Evolutionary conservation across 768 basidiomycete genomes (phyloP).

Genomic region (Lactifluus subvellereus): DNA sequence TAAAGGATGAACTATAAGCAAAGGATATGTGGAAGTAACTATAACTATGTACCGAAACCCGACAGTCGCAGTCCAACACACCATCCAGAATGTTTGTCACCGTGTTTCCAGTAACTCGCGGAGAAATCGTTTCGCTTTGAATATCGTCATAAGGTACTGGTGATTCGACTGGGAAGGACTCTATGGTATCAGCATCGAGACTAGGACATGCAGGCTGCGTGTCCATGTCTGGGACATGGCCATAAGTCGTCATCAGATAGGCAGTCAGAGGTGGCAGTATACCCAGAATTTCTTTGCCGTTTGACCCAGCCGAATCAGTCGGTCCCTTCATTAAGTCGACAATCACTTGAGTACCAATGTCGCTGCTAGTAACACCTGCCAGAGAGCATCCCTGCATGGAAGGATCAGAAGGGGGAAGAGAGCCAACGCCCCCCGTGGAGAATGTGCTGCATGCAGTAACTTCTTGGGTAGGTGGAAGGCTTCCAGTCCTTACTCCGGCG

Average conservation of each 20-base stretch:
- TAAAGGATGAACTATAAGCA: constrained; percentile 28
- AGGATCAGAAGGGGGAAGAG: constrained; percentile 24
- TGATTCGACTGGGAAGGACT: constrained; percentile 34
- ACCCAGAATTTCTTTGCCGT: constrained; percentile 49
- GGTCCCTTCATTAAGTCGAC: constrained; percentile 29
- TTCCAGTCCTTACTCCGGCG: neutral
- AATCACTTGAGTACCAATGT: constrained; percentile 39
- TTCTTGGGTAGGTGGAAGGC: constrained; percentile 27
- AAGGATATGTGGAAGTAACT: neutral
- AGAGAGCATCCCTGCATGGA: constrained; percentile 10
- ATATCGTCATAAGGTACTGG: neutral
- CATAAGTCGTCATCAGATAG: neutral
- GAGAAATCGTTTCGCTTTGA: neutral
- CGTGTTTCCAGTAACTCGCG: constrained; percentile 19
- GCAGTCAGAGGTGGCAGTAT: constrained; percentile 8
- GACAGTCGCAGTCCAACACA: constrained; percentile 64
- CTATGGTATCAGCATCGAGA: constrained; percentile 30
- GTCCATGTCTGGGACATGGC: constrained; percentile 30
- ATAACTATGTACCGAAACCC: constrained; percentile 40
- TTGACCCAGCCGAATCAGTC: constrained; percentile 12
- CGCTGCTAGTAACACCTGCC: constrained; percentile 17
- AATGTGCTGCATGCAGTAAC: neutral
- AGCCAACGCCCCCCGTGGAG: neutral
- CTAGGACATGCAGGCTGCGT: constrained; percentile 26
- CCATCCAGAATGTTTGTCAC: constrained; percentile 31